These are phyloP conservation scores for Euphorbia peplus DNA, from an alignment of 345 rosid species.

Conservation along the genomic window DNA sequence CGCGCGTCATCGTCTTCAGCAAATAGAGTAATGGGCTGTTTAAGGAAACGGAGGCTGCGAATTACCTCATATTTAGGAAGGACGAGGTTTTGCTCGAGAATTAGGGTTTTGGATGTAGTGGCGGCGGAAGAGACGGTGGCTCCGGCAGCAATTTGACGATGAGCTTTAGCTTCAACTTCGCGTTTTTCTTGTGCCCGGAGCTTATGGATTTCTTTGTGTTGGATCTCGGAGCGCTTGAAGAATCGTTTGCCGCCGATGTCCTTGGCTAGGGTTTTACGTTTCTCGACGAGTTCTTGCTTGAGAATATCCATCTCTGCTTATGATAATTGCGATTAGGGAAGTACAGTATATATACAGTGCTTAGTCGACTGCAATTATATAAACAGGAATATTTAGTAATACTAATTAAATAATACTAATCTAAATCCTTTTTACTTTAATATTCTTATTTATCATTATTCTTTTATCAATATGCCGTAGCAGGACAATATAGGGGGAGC, in stretches of 20 bases:
- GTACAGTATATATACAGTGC: too few relatives aligned
- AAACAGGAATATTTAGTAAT: too few relatives aligned
- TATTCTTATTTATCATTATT: too few relatives aligned
- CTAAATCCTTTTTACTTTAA: too few relatives aligned
- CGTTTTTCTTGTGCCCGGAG: conserved; percentile 86
- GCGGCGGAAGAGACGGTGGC: conserved; percentile 33
- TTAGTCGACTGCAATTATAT: too few relatives aligned
- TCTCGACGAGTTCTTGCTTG: conserved; percentile 66
- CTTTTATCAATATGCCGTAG: too few relatives aligned
- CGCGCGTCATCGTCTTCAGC: conserved; percentile 88
- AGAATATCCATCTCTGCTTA: conserved; percentile 86
- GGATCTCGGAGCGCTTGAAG: conserved; percentile 88
- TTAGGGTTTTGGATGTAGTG: conserved; percentile 60
- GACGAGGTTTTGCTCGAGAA: conserved; percentile 67
- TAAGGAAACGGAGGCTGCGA: conserved; percentile 83
- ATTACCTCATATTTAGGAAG: conserved; percentile 87
- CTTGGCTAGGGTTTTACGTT: conserved; percentile 60
- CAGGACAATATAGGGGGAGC: too few relatives aligned
- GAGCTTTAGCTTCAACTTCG: conserved; percentile 77
- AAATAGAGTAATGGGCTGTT: conserved; percentile 89
- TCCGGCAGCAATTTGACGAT: conserved; percentile 40
- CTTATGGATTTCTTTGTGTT: conserved; percentile 79
- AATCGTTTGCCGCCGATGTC: conserved; percentile 79
- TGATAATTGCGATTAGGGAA: too few relatives aligned
- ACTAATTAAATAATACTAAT: too few relatives aligned